Conservation (phyloP, 208 protist species). For the Angomonas deanei region DNA sequence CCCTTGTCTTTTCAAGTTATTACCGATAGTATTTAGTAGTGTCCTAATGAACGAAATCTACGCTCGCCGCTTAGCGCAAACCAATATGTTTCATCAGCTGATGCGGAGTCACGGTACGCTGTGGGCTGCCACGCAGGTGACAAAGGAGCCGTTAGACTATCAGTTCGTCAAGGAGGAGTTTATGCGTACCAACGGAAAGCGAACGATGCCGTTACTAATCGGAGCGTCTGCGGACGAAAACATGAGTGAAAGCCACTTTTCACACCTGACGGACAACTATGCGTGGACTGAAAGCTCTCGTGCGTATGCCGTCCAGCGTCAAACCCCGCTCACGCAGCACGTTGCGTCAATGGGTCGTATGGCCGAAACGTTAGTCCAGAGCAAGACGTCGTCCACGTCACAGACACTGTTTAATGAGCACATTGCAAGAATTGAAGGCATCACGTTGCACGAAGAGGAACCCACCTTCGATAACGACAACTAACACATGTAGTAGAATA, state of each 20-base stretch:
- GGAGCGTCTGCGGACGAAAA: constrained; percentile 50
- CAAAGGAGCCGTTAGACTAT: constrained; percentile 66
- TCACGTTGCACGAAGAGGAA: constrained; percentile 78
- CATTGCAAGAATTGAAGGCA: constrained; percentile 70
- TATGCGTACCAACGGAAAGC: constrained; percentile 82
- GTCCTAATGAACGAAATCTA: constrained; percentile 83
- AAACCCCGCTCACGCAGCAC: constrained; percentile 83
- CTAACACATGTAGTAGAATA: not conserved
- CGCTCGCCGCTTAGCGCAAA: constrained; percentile 67
- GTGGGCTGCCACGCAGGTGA: constrained; percentile 86
- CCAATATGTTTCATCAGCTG: constrained; percentile 84
- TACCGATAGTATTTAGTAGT: not conserved
- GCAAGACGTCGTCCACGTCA: constrained; percentile 35
- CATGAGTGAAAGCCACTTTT: constrained; percentile 54
- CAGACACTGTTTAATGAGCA: constrained; percentile 81
- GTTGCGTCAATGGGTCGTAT: constrained; percentile 84
- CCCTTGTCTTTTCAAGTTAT: not conserved
- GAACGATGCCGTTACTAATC: constrained; percentile 79
- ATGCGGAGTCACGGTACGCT: constrained; percentile 83
- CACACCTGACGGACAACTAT: constrained; percentile 75
- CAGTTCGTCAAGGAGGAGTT: constrained; percentile 83
- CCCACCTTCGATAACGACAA: constrained; percentile 50
- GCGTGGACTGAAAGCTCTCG: constrained; percentile 76
- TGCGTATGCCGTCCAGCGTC: constrained; percentile 68
- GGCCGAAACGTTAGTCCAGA: constrained; percentile 79